Percentiles rank a stretch among this genome's conserved stretches.
phyloP scores from a whole-genome alignment of 352 stramenopile species.

The Globisporangium lucens region DNA sequence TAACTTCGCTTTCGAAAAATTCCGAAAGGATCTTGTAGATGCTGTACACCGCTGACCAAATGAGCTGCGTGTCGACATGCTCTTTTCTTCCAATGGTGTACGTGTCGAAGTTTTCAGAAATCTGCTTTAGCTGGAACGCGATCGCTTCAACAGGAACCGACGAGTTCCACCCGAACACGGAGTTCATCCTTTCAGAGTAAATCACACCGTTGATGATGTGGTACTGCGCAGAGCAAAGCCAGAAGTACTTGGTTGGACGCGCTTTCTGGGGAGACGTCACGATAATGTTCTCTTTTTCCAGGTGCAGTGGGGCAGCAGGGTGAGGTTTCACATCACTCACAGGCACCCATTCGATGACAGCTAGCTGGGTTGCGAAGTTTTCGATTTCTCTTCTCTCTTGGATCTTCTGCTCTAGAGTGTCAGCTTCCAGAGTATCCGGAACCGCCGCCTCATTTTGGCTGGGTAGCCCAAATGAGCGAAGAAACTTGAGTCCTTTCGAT shows the following conservation, averaged over 20 bases:
- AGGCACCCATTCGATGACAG: constrained; percentile 56
- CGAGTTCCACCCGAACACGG: constrained; percentile 47
- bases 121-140: constrained; percentile 47
- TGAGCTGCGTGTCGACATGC: constrained; percentile 30
- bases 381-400: constrained; percentile 49
- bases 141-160: constrained; percentile 35
- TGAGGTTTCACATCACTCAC: constrained; percentile 39
- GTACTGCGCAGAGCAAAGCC: constrained; percentile 62
- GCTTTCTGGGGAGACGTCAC: constrained; percentile 43
- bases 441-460: constrained; percentile 17
- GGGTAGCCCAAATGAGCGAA: constrained; percentile 36
- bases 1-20: constrained; percentile 51
- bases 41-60: constrained; percentile 55
- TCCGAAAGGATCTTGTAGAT: constrained; percentile 54
- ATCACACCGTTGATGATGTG: constrained; percentile 52
- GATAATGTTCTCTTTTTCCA: constrained; percentile 30
- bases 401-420: constrained; percentile 32
- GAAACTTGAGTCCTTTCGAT: constrained; percentile 48
- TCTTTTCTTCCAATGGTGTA: background rate
- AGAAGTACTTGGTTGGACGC: constrained; percentile 41
- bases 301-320: constrained; percentile 35
- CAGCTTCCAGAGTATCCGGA: constrained; percentile 9
- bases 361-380: constrained; percentile 58
- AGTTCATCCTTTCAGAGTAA: constrained; percentile 37
- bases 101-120: constrained; percentile 36